Base-by-base conservation (phyloP, 371 early-diverging fungal species). In the Syncephalastrum monosporum region DNA sequence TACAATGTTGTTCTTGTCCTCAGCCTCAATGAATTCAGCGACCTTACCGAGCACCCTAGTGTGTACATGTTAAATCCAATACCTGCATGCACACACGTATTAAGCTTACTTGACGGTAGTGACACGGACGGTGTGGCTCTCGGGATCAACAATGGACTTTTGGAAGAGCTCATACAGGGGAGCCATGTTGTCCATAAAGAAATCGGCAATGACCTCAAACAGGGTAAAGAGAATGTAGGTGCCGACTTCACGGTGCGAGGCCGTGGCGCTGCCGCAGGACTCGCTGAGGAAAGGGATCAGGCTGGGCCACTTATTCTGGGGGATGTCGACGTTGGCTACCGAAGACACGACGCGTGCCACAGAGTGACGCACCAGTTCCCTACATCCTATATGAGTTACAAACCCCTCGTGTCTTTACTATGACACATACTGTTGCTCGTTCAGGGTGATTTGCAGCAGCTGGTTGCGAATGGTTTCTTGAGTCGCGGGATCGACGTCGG, bases 331-430 rank as follows among this genome's bases (percentile, higher is more conserved):
- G 60, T 88, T 82, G 29, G 95, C 96, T 41, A 93, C 83, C 10
- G 92, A 87, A 16, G 95, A 87, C 42, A 95, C 92, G 13, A 88
- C 94, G 48, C 92, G 91, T 27, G 94, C 91, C 55, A 88, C 77
- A 24, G 91, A 77, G 63, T 92, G 89, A 49, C 92, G 89, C 15
- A 88, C 84, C 51, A 88, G 79, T 23, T 82, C 75, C 50, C 91
- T 92, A 60, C 23, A 43, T 33, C 42, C 44, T 21, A 21, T 21
- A 21, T 21, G 21, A 21, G 23, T 14, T 1, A 27, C 27, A 27
- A 27, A 33, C 5, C 4, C 15, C 17, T 5, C 45, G 4, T 27
- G 53, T 6, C 2, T 51, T 25, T 29, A 50, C 14, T 14, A 45
- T 13, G 59, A 3, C 33, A 57, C 81, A 61, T 79, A 87, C 87